Evolutionary conservation across 495 filamentous ascomycete genomes (phyloP), one percentile per base, ranked within the genome.

Genomic region (Penicillium steckii): DNA sequence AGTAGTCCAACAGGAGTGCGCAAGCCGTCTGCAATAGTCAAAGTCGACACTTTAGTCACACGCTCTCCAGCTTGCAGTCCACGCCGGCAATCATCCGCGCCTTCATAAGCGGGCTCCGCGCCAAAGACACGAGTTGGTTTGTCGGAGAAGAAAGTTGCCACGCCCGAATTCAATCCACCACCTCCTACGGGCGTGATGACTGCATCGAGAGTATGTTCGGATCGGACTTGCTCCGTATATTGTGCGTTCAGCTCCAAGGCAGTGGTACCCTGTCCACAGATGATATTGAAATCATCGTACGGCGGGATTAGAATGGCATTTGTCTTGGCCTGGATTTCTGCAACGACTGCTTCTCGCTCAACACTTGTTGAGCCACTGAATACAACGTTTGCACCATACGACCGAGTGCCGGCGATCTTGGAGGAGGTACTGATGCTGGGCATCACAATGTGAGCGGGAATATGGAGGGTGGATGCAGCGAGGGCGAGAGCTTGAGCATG

Each of bases 401-500:
- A 77, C 42, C 75, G 68, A 0, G 92, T 96, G 2, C 86, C 91
- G 18, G 87, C 85, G 58, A 97, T 91, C 70, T 97, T 98, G 52
- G 85, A 86, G 10, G 87, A 80, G 0, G 89, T 87, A 53, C 84
- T 87, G 66, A 92, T 95, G 3, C 67, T 57, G 1, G 94, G 94
- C 94, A 98, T 98, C 35, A 97, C 84, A 57, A 98, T 89, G 71
- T 90, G 78, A 0, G 90, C 88, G 1, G 85, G 83, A 56, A 89
- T 75, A 13, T 69, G 57, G 53, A 82, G 73, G 8, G 80, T 83
- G 15, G 74, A 79, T 6, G 94, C 90, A 0, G 94, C 94, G 30
- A 97, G 84, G 3, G 94, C 83, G 48, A 97, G 86, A 17, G 94
- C 94, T 80, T 95, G 91, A 0, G 94, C 94, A 70, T 98, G 94